Base-by-base conservation (phyloP, 805 yeast genomes). In the Myxozyma geophila region DNA sequence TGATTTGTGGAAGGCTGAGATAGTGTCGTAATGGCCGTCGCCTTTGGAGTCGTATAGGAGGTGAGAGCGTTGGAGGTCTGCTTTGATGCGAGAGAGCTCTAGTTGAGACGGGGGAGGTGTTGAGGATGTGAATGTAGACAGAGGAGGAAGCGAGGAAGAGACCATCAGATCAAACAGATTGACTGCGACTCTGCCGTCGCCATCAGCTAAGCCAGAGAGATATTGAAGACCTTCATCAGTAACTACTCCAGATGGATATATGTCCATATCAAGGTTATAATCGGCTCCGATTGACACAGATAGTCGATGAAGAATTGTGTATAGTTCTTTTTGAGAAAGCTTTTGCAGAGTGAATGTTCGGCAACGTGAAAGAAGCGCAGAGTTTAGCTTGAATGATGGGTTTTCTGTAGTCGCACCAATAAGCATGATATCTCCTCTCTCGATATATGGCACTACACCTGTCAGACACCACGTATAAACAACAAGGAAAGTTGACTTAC, bases 341-440 rank as follows among this genome's bases (percentile, higher is more conserved):
- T 83, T 82, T 52, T 83, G 79, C 65, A 95, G 78, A 6, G 86
- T 86, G 73, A 92, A 89, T 0, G 91, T 85, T 62, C 92, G 87
- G 72, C 97, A 90, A 62, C 99, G 78, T 6, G 97, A 90, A 35
- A 91, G 74, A 40, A 95, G 78, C 0, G 98, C 98, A 59, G 88
- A 84, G 64, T 92, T 86, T 48, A 95, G 76, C 70, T 90, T 87
- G 70, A 88, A 87, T 54, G 89, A 85, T 3, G 98, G 97, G 73
- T 95, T 95, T 73, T 95, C 99, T 0, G 98, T 92, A 0, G 99
- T 95, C n/a, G 98, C 98, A 5, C 99, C 99, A 57, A 93, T 85
- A 49, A 95, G 80, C 0, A 86, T 85, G 50, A 92, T 85, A 58
- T 85, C 85, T 1, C 98, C 98, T 36, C 83, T 79, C 74, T 95